Base-by-base conservation (phyloP, 2,329 filamentous ascomycete species). In the Epichloe typhina region DNA sequence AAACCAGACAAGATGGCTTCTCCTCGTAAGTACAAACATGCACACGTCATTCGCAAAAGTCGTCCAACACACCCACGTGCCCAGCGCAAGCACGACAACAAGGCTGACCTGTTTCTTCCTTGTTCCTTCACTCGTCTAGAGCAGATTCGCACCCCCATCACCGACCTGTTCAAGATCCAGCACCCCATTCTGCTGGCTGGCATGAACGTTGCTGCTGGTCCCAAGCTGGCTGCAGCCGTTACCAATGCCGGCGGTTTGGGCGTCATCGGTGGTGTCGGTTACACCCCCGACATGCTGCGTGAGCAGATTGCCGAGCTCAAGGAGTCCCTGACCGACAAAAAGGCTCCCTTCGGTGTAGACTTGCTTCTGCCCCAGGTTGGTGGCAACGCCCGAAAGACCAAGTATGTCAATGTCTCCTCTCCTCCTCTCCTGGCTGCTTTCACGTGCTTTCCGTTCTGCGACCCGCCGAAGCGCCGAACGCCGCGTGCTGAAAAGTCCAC, bases 171-270 rank as follows among this genome's bases (percentile, higher is more conserved):
- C 72, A 87, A 88, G 77, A 97, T 98, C 80, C 88, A 95, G 69
- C 93, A 98, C 73, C 93, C 93, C 53, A 76, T 98, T 66, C 75
- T 98, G 64, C 83, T 98, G 55, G 93, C 93, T 61, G 93, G 93
- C 68, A 98, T 98, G 93, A 97, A 98, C 77, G 93, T 97, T 56
- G 93, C 93, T 52, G 93, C 93, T 53, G 93, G 93, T 47, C 93
- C 93, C 51, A 94, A 89, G 77, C 83, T 98, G 64, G 93, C 93
- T 49, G 93, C 93, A 36, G 93, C 93, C 41, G 93, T 98, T 61
- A 94, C 91, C 60, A 96, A 98, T 70, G 93, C 93, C 49, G 93
- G 93, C 59, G 93, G 93, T 64, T 77, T 98, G 55, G 93, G 93
- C 72, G 93, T 98, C 62, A 91, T 98, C 61, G 93, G 93, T 59